Conservation (phyloP, 768 basidiomycete genomes). For the Piloderma croceum region DNA sequence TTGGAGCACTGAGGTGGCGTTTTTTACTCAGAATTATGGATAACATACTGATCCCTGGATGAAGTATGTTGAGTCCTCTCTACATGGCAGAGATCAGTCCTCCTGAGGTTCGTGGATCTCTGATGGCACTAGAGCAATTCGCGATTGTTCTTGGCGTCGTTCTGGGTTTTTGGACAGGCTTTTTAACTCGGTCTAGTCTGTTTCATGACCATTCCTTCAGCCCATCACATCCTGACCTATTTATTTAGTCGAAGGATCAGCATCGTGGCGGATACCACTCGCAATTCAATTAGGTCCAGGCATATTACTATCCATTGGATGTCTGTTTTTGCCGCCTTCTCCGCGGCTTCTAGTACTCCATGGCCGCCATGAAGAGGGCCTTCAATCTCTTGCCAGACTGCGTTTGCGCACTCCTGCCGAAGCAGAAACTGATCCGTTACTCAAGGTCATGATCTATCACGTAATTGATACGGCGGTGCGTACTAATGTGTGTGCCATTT, state of each 20-base stretch:
- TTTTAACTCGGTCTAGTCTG: slow-evolving; percentile 60
- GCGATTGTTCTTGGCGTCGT: slow-evolving; percentile 80
- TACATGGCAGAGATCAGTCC: slow-evolving; percentile 85
- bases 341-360: slow-evolving; percentile 53
- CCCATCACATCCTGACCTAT: neutral
- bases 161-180: slow-evolving; percentile 79
- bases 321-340: slow-evolving; percentile 54
- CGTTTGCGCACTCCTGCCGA: slow-evolving; percentile 45
- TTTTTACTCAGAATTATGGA: slow-evolving; percentile 12
- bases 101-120: slow-evolving; percentile 72
- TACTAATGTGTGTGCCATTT: neutral
- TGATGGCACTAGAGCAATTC: slow-evolving; percentile 75
- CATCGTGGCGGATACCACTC: slow-evolving; percentile 76
- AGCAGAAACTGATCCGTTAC: slow-evolving; percentile 41
- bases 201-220: slow-evolving; percentile 2
- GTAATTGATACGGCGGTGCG: neutral
- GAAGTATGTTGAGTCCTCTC: slow-evolving; percentile 70
- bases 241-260: slow-evolving; percentile 47
- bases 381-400: slow-evolving; percentile 49
- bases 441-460: slow-evolving; percentile 34
- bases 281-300: slow-evolving; percentile 69
- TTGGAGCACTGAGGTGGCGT: slow-evolving; percentile 71
- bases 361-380: slow-evolving; percentile 54
- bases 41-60: slow-evolving; percentile 9
- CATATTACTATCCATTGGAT: slow-evolving; percentile 56